A percentile compares a stretch with the other conserved stretches of the same genome.
These are phyloP conservation scores for Diutina siamensis DNA, from an alignment of 1,139 yeast genomes.

Conservation along the genomic window DNA sequence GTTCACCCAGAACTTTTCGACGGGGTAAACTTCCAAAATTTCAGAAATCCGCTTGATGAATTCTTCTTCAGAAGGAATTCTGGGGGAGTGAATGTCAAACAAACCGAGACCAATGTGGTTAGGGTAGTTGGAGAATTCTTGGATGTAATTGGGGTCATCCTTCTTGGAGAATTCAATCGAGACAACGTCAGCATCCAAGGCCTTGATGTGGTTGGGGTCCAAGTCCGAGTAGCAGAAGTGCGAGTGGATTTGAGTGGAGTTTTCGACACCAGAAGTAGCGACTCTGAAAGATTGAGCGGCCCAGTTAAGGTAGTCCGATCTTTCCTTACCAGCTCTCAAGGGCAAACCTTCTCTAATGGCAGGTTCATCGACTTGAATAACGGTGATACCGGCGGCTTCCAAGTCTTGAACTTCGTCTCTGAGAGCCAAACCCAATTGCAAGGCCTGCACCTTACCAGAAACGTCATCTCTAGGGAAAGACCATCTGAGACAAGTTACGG, in stretches of 20 bases:
- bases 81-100: conserved; percentile 98
- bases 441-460: conserved; percentile 87
- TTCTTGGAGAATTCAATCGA: conserved; percentile 99
- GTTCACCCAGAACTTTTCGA: conserved; percentile 98
- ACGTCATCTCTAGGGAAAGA: conserved; percentile 99
- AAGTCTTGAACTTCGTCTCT: conserved; percentile 98
- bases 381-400: conserved; percentile 96
- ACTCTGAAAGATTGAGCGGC: conserved; percentile 99
- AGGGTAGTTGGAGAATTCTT: conserved; percentile 96
- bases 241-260: conserved; percentile 96
- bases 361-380: conserved; percentile 99
- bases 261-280: conserved; percentile 95
- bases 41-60: conserved; percentile 87
- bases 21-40: conserved; percentile 94
- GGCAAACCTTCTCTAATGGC: conserved; percentile 99
- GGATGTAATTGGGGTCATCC: conserved; percentile 96
- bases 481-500: conserved; percentile 99
- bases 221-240: conserved; percentile 99
- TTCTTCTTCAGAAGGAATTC: conserved; percentile 96
- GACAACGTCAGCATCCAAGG: conserved; percentile 98
- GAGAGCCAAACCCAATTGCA: conserved; percentile 94
- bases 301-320: conserved; percentile 95
- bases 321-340: conserved; percentile 94
- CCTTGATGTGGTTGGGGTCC: conserved; percentile 99
- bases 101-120: conserved; percentile 99